phyloP scores from a whole-genome alignment of 768 basidiomycete species.

The Sporobolomyces phaffii region DNA sequence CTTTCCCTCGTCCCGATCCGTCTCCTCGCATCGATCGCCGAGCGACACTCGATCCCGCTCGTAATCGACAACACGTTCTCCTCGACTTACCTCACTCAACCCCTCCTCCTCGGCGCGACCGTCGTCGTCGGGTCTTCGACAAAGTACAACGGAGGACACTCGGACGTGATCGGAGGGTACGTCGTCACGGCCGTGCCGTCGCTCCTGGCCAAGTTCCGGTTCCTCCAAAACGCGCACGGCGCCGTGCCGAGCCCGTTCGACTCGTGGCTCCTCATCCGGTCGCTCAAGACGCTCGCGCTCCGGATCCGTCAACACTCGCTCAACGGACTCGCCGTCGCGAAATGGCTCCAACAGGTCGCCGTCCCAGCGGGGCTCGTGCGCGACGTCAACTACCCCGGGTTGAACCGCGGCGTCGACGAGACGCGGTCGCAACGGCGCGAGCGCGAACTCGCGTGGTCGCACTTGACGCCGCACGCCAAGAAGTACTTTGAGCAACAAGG shows the following conservation, averaged over 20 bases:
- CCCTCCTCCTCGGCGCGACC: slow-evolving; percentile 69
- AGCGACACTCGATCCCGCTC: slow-evolving; percentile 60
- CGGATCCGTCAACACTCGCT: slow-evolving; percentile 79
- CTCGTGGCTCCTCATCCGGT: slow-evolving; percentile 81
- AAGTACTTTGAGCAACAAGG: slow-evolving; percentile 41
- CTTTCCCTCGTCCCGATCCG: slow-evolving; percentile 76
- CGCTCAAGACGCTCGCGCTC: slow-evolving; percentile 81
- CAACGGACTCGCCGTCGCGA: slow-evolving; percentile 72
- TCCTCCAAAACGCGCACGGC: slow-evolving; percentile 83
- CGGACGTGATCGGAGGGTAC: slow-evolving; percentile 85
- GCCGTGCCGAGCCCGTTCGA: slow-evolving; percentile 81
- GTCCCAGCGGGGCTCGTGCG: slow-evolving; percentile 57
- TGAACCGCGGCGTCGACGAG: slow-evolving; percentile 60
- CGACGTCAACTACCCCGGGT: slow-evolving; percentile 70
- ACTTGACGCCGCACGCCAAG: slow-evolving; percentile 41
- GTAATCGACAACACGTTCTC: slow-evolving; percentile 64
- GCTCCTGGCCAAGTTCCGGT: slow-evolving; percentile 60
- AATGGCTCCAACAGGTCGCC: slow-evolving; percentile 51
- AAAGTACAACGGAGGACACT: slow-evolving; percentile 90
- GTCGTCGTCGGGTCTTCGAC: slow-evolving; percentile 66
- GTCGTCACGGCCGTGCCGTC: slow-evolving; percentile 58
- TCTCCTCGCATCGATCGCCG: slow-evolving; percentile 62
- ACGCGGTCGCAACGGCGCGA: slow-evolving; percentile 52
- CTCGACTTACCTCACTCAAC: slow-evolving; percentile 54
- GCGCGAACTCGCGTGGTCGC: slow-evolving; percentile 43